phyloP scores from a whole-genome alignment of 2,329 filamentous ascomycete genomes.

The Calycina marina region DNA sequence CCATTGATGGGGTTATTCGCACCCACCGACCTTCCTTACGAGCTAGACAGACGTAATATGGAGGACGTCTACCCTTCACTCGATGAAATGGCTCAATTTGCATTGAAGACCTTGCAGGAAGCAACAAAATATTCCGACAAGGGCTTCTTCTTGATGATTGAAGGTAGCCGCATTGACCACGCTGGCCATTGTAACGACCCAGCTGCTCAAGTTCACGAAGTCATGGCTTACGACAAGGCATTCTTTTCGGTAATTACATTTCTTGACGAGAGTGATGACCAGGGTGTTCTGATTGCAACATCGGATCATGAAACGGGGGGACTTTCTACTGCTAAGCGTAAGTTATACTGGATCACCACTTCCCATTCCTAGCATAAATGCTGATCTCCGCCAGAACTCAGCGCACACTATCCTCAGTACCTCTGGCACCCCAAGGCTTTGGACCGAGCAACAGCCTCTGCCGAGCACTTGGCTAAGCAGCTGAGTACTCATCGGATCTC shows the following conservation, averaged over 20 bases:
- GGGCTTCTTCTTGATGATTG: slow-evolving; percentile 98
- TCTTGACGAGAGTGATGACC: slow-evolving; percentile 54
- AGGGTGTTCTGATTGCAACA: slow-evolving; percentile 74
- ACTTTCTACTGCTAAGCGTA: slow-evolving; percentile 64
- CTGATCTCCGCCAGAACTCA: slow-evolving; percentile 30
- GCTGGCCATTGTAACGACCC: slow-evolving; percentile 79
- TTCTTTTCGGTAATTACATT: slow-evolving; percentile 78
- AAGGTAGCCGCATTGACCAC: slow-evolving; percentile 91
- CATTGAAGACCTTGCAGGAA: slow-evolving; percentile 62
- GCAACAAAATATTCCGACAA: slow-evolving; percentile 75
- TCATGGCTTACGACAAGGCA: slow-evolving; percentile 84
- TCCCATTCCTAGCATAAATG: background rate
- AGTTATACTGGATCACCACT: slow-evolving; percentile 19
- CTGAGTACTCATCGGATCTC: slow-evolving; percentile 42
- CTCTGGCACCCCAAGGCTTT: slow-evolving; percentile 74
- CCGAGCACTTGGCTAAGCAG: slow-evolving; percentile 52
- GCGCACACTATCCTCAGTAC: slow-evolving; percentile 49
- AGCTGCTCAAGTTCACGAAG: slow-evolving; percentile 75
- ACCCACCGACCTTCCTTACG: slow-evolving; percentile 70
- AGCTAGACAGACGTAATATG: slow-evolving; percentile 74
- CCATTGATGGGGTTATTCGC: slow-evolving; percentile 83
- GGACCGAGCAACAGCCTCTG: slow-evolving; percentile 61
- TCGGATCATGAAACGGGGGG: slow-evolving; percentile 93
- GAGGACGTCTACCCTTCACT: slow-evolving; percentile 74
- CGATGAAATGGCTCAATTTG: slow-evolving; percentile 79